Evolutionary conservation across 805 yeast species (phyloP).

Genomic region (Metschnikowia koreensis): DNA sequence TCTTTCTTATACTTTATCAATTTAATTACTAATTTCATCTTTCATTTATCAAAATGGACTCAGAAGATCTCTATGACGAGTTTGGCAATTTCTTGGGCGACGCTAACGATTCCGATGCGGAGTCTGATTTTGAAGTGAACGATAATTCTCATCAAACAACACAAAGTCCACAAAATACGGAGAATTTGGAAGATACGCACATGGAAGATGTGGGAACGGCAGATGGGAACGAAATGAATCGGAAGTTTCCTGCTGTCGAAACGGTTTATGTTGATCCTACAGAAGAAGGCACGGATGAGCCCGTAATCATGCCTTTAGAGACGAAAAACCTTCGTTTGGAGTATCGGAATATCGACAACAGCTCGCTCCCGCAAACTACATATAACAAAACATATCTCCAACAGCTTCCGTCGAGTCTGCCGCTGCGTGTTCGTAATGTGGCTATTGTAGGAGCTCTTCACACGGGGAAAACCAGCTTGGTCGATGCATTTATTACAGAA

Average conservation of each 20-base stretch:
- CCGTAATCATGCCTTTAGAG: conserved; percentile 57
- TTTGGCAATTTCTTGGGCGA: conserved; percentile 69
- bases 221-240: not conserved
- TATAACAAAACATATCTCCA: conserved; percentile 65
- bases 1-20: not conserved
- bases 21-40: not conserved
- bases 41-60: conserved; percentile 43
- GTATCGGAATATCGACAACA: conserved; percentile 14
- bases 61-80: conserved; percentile 72
- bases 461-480: conserved; percentile 80
- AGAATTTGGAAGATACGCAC: not conserved
- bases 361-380: conserved; percentile 53
- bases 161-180: not conserved
- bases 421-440: conserved; percentile 69
- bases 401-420: conserved; percentile 43
- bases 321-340: conserved; percentile 46
- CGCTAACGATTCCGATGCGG: conserved; percentile 45
- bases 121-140: not conserved
- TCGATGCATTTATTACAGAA: conserved; percentile 65
- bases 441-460: conserved; percentile 78
- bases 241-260: conserved; percentile 11
- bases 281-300: conserved; percentile 40
- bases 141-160: not conserved
- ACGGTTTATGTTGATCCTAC: conserved; percentile 18
- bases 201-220: not conserved